phyloP scores from a whole-genome alignment of 345 rosid genomes.

The Eucalyptus shirleyi region DNA sequence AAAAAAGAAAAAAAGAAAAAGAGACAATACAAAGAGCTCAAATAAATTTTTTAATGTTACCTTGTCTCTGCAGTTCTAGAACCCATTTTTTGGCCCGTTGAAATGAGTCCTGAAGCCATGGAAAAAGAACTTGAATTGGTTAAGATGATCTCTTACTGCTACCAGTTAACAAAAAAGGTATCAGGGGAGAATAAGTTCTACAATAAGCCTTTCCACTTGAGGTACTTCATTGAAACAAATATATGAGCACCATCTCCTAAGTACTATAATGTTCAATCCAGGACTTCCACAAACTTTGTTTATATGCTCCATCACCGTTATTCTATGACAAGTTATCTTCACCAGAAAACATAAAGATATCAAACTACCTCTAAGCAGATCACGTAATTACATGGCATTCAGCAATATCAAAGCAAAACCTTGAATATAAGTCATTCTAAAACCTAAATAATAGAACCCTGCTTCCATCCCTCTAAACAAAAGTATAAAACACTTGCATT shows the following conservation, averaged over 20 bases:
- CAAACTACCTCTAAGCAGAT: neutral
- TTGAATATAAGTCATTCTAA: neutral
- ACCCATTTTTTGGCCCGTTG: conserved; percentile 58
- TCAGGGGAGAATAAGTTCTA: neutral
- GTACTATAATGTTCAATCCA: neutral
- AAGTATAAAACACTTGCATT: neutral
- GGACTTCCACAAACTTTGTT: neutral
- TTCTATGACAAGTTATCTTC: neutral
- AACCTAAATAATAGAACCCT: neutral
- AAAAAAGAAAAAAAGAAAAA: neutral
- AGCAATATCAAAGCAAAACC: neutral
- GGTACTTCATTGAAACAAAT: neutral
- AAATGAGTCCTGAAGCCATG: conserved; percentile 42
- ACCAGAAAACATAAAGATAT: neutral
- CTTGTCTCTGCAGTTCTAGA: conserved; percentile 61
- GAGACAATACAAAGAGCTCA: neutral
- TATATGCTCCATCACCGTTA: neutral
- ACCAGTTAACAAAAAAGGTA: neutral
- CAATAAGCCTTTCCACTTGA: neutral
- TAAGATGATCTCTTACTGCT: neutral
- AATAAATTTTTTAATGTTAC: neutral
- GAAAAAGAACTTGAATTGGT: neutral
- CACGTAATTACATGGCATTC: neutral
- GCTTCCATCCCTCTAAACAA: neutral
- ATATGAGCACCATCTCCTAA: neutral